These are phyloP conservation scores for Neonectria faginata DNA, from an alignment of 2,329 filamentous ascomycete species.

Conservation along the genomic window DNA sequence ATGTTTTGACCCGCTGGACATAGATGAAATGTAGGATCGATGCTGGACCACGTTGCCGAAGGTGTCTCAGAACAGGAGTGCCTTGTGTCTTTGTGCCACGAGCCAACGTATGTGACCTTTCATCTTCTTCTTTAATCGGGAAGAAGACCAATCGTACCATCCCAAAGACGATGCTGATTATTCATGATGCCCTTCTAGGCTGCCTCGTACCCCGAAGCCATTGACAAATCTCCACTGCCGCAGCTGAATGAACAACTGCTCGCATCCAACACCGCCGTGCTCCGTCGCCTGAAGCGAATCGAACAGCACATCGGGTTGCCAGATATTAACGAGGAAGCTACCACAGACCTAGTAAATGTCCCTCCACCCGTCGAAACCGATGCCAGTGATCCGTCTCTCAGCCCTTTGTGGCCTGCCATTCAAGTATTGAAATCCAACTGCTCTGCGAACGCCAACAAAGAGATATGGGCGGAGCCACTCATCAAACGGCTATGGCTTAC, in stretches of 20 bases:
- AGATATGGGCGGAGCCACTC: constrained; percentile 9
- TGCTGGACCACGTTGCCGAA: constrained; percentile 12
- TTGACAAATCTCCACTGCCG: neutral
- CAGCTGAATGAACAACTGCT: neutral
- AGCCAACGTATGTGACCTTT: constrained; percentile 13
- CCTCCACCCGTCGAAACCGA: neutral
- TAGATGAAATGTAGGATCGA: constrained; percentile 25
- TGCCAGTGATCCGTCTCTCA: neutral
- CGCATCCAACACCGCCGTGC: neutral
- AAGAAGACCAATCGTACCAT: neutral
- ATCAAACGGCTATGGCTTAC: constrained; percentile 13
- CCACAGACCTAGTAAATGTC: neutral
- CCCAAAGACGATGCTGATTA: neutral
- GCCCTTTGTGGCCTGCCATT: constrained; percentile 11
- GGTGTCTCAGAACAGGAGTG: constrained; percentile 10
- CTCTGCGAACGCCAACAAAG: neutral
- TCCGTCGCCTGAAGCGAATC: constrained; percentile 12
- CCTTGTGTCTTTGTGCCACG: constrained; percentile 20
- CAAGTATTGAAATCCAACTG: constrained; percentile 6
- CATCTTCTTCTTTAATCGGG: neutral
- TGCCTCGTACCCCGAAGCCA: neutral
- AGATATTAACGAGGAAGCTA: neutral
- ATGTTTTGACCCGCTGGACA: neutral
- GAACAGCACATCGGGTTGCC: constrained; percentile 15
- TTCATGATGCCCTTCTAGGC: neutral